These are phyloP conservation scores for Fusarium clavum DNA, from an alignment of 2,329 filamentous ascomycete genomes.

Conservation along the genomic window DNA sequence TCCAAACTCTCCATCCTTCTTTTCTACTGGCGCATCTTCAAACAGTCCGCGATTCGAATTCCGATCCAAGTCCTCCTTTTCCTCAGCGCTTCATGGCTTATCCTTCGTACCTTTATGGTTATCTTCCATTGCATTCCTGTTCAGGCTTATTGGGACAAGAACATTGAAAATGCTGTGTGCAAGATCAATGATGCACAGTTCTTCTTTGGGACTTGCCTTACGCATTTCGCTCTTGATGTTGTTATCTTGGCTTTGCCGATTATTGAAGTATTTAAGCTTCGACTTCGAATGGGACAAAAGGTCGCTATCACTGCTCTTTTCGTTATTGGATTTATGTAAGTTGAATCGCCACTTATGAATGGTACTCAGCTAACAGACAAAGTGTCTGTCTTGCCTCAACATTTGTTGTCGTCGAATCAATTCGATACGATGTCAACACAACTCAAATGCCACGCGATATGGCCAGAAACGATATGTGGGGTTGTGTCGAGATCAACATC, in stretches of 20 bases:
- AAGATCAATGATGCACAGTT: constrained; percentile 49
- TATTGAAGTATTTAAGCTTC: constrained; percentile 49
- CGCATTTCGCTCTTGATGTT: constrained; percentile 50
- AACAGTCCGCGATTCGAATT: constrained; percentile 43
- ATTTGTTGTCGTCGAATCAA: constrained; percentile 30
- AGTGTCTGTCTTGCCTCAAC: constrained; percentile 40
- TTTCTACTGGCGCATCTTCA: constrained; percentile 50
- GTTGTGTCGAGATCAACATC: constrained; percentile 38
- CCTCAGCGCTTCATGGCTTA: constrained; percentile 44
- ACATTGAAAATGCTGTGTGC: constrained; percentile 46
- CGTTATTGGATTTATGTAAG: constrained; percentile 47
- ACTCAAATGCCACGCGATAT: constrained; percentile 40
- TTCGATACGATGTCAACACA: constrained; percentile 30
- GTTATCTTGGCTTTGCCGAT: constrained; percentile 48
- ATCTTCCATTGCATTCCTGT: constrained; percentile 52
- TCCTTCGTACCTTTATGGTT: constrained; percentile 48
- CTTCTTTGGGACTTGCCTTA: constrained; percentile 50
- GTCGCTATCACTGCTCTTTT: constrained; percentile 47
- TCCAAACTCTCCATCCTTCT: constrained; percentile 47
- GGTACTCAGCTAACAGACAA: not conserved
- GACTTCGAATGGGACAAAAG: constrained; percentile 47
- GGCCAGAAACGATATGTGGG: constrained; percentile 36
- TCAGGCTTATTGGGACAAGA: constrained; percentile 50
- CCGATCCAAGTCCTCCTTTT: constrained; percentile 46
- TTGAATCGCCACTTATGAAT: rapidly evolving